Evolutionary conservation across 164 flowering plant genomes (phyloP).

Genomic region (Dillenia turbinata): DNA sequence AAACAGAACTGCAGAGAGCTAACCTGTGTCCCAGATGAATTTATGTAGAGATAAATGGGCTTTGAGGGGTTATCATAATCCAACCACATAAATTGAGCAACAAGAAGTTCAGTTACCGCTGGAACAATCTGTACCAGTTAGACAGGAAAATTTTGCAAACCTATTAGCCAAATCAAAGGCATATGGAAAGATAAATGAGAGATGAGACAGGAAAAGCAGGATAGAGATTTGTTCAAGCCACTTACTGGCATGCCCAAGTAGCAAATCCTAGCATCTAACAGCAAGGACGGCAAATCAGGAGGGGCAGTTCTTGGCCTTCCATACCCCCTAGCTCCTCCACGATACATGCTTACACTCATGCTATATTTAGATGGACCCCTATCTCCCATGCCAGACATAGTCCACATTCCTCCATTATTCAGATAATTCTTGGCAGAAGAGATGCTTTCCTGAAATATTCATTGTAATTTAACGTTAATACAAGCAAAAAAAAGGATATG

Average conservation of each 20-base stretch:
- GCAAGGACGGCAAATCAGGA: slow-evolving; percentile 93
- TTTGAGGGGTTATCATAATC: slow-evolving; percentile 67
- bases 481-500: too few relatives aligned
- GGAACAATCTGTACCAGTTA: slow-evolving; percentile 71
- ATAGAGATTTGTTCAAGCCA: slow-evolving; percentile 1
- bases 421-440: slow-evolving; percentile 66
- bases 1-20: slow-evolving; percentile 3
- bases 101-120: slow-evolving; percentile 84
- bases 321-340: slow-evolving; percentile 65
- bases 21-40: slow-evolving; percentile 94
- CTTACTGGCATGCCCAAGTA: slow-evolving; percentile 96
- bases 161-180: neutral
- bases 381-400: slow-evolving; percentile 38
- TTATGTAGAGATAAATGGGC: slow-evolving; percentile 86
- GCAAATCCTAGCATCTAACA: slow-evolving; percentile 75
- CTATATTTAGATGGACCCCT: slow-evolving; percentile 51
- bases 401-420: slow-evolving; percentile 72
- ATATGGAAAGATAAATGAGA: neutral
- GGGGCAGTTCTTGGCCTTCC: slow-evolving; percentile 72
- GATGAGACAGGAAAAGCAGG: neutral
- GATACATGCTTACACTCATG: slow-evolving; percentile 71
- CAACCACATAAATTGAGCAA: slow-evolving; percentile 85
- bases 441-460: slow-evolving; percentile 56
- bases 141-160: neutral
- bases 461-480: too few relatives aligned